Conservation (phyloP, 805 yeast genomes). For the Maudiozyma serrabonitensis region DNA sequence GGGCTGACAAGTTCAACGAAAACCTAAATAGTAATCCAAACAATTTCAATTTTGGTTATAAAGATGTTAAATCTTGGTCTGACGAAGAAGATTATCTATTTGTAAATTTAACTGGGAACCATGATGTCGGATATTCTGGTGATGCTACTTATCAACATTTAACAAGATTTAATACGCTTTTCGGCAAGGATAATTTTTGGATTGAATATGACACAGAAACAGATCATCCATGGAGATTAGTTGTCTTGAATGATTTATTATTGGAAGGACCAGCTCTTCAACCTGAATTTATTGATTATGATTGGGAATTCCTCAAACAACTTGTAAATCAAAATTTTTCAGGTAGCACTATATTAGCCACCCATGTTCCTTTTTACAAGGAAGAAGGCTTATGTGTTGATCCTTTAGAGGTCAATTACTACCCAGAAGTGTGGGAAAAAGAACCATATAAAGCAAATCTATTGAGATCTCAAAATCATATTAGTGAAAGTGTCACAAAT, state of each 20-base stretch:
- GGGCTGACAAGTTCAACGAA: conserved; percentile 19
- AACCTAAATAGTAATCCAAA: conserved; percentile 4
- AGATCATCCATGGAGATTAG: conserved; percentile 73
- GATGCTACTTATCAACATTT: conserved; percentile 90
- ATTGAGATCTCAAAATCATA: conserved; percentile 78
- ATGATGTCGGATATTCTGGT: conserved; percentile 91
- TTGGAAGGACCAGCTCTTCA: conserved; percentile 87
- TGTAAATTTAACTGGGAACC: conserved; percentile 86
- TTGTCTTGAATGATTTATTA: conserved; percentile 75
- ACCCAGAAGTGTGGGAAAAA: conserved; percentile 40
- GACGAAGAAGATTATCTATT: conserved; percentile 50
- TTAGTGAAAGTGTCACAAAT: conserved; percentile 57
- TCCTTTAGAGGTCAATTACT: conserved; percentile 65
- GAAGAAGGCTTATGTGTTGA: conserved; percentile 75
- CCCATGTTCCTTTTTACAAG: conserved; percentile 87
- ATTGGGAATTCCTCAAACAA: conserved; percentile 64
- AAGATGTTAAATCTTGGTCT: conserved; percentile 62
- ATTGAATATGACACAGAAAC: conserved; percentile 56
- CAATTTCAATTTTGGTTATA: conserved; percentile 40
- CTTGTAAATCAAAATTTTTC: conserved; percentile 45
- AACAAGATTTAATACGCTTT: conserved; percentile 61
- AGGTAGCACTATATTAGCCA: conserved; percentile 75
- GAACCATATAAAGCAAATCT: conserved; percentile 64
- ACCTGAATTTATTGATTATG: conserved; percentile 52
- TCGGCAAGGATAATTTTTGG: conserved; percentile 81